phyloP scores from a whole-genome alignment of 768 basidiomycete genomes.

The Termitomyces sp. region DNA sequence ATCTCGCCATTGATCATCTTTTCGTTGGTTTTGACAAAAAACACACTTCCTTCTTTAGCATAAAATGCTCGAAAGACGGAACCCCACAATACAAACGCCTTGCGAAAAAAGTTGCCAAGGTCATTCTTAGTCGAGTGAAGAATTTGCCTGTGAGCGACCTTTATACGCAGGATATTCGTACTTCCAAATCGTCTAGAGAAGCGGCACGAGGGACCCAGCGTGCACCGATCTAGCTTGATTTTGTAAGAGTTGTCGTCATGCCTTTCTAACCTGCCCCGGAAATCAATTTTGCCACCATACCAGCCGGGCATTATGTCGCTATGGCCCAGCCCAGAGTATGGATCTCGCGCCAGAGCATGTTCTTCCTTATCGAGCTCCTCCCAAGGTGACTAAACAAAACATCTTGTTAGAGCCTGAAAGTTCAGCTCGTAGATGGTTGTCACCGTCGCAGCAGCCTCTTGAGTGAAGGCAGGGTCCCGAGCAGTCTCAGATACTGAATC shows the following conservation, averaged over 20 bases:
- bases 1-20: conserved; percentile 15
- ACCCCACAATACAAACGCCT: conserved; percentile 49
- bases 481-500: background rate
- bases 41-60: conserved; percentile 53
- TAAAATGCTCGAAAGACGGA: conserved; percentile 56
- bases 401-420: background rate
- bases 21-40: conserved; percentile 53
- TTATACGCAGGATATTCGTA: conserved; percentile 47
- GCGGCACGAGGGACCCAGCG: conserved; percentile 50
- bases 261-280: conserved; percentile 33
- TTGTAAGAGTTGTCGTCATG: conserved; percentile 20
- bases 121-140: conserved; percentile 21
- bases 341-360: conserved; percentile 24
- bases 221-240: conserved; percentile 41
- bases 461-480: conserved; percentile 26
- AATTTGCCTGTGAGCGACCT: conserved; percentile 28
- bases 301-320: conserved; percentile 32
- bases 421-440: background rate
- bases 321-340: conserved; percentile 37
- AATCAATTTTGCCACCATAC: conserved; percentile 61
- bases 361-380: conserved; percentile 56
- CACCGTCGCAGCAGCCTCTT: conserved; percentile 30
- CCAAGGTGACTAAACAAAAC: conserved; percentile 50
- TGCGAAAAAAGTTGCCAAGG: conserved; percentile 36
- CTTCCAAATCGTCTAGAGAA: conserved; percentile 62